Percentiles rank a stretch among this genome's conserved stretches.
Evolutionary conservation across 139 green algal genomes (phyloP).

Genomic region (Penium margaritaceum): DNA sequence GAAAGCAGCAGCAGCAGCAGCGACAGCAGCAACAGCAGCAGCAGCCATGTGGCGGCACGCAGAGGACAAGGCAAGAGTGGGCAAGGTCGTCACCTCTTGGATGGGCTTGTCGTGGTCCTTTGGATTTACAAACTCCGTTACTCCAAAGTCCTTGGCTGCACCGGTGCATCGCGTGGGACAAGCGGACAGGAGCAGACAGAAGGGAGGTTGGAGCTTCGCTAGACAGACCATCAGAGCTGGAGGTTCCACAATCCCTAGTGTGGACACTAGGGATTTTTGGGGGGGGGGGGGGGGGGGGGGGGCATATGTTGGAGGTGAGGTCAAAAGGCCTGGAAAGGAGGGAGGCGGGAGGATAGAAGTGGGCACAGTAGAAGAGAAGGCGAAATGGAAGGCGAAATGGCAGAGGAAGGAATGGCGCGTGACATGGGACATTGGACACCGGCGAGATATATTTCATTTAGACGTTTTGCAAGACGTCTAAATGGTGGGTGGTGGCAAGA

Average conservation of each 20-base stretch:
- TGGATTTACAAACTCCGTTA: conserved; percentile 57
- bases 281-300: not conserved
- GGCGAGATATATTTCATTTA: not conserved
- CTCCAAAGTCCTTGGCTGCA: conserved; percentile 48
- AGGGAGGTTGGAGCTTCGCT: no score
- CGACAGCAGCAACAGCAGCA: no score
- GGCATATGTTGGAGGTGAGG: not conserved
- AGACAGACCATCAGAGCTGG: not conserved
- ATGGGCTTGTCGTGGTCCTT: conserved; percentile 49
- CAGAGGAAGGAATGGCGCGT: not conserved
- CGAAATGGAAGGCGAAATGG: not conserved
- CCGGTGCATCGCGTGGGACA: not conserved
- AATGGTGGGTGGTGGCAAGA: not conserved
- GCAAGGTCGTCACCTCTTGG: conserved; percentile 48
- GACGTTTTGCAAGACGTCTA: not conserved
- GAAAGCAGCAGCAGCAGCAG: no score
- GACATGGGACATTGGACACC: not conserved
- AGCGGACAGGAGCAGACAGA: not conserved
- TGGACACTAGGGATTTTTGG: not conserved
- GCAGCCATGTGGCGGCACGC: no score
- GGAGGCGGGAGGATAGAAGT: not conserved
- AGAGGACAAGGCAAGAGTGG: no score
- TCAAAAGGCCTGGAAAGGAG: not conserved
- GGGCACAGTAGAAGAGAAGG: not conserved
- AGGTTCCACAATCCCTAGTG: not conserved